phyloP scores from a whole-genome alignment of 169 alveolate genomes.

The Plasmodium gaboni region DNA sequence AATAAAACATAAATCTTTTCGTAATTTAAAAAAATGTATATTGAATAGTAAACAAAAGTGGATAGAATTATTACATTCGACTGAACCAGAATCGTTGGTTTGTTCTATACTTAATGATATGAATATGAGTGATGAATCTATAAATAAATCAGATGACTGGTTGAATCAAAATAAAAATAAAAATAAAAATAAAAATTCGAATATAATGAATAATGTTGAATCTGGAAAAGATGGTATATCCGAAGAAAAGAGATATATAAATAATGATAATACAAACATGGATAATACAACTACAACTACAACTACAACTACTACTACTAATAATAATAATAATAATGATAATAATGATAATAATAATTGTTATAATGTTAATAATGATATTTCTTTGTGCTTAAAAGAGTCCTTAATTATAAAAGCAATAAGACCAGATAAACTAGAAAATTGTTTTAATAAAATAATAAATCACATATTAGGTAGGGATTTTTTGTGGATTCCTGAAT shows the following conservation, averaged over 20 bases:
- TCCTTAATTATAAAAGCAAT: constrained; percentile 89
- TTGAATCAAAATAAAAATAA: too few species aligned
- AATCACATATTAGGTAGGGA: constrained; percentile 91
- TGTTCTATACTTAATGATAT: constrained; percentile 28
- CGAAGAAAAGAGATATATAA: too few species aligned
- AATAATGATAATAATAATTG: neutral
- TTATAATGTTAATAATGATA: constrained; percentile 15
- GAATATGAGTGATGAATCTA: neutral
- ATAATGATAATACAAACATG: too few species aligned
- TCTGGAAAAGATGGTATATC: constrained; percentile 11
- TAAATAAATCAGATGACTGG: neutral
- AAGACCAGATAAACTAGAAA: constrained; percentile 96
- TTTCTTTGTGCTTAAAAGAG: constrained; percentile 73
- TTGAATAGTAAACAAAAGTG: constrained; percentile 48
- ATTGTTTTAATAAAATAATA: constrained; percentile 87
- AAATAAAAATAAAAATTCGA: neutral
- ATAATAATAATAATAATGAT: neutral
- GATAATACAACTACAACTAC: too few species aligned
- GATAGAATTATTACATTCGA: constrained; percentile 55
- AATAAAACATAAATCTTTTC: constrained; percentile 35
- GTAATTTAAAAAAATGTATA: constrained; percentile 40
- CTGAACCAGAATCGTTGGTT: constrained; percentile 70
- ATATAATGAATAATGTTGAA: constrained; percentile 6
- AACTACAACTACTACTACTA: neutral
- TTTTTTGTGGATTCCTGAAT: constrained; percentile 91